phyloP scores from a whole-genome alignment of 257 asterid genomes.

The Nyctanthes arbortristis region DNA sequence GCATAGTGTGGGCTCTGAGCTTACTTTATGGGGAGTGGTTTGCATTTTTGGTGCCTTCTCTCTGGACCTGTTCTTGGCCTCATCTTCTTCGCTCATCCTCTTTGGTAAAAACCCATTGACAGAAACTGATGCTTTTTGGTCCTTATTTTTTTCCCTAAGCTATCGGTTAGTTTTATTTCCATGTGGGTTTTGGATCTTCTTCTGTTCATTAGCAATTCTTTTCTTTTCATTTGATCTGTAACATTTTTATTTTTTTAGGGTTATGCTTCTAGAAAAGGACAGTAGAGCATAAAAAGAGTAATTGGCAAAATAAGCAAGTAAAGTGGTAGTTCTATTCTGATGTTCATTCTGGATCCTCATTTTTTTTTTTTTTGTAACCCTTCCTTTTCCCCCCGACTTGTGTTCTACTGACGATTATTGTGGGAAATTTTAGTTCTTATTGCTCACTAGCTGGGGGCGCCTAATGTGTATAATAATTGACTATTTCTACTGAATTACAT shows the following conservation, averaged over 20 bases:
- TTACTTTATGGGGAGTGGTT: conserved; percentile 93
- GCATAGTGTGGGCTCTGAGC: conserved; percentile 68
- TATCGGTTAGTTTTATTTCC: background rate
- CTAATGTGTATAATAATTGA: background rate
- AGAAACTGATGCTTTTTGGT: background rate
- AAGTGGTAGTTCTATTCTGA: background rate
- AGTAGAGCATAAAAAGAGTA: background rate
- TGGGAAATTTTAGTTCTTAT: background rate
- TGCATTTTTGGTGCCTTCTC: conserved; percentile 71
- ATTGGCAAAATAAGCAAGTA: background rate
- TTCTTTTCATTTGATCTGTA: background rate
- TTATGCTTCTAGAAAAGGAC: background rate
- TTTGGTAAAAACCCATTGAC: conserved; percentile 34
- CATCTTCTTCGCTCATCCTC: conserved; percentile 46
- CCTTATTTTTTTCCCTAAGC: too few species aligned
- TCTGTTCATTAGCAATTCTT: background rate
- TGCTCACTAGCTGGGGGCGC: background rate
- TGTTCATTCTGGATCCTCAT: background rate
- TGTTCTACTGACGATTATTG: background rate
- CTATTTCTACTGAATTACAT: background rate
- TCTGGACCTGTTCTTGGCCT: conserved; percentile 88
- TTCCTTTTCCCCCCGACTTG: background rate
- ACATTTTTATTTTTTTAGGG: background rate
- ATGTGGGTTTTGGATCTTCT: background rate
- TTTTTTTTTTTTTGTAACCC: background rate